These are phyloP conservation scores for Collariella sp. DNA, from an alignment of 495 filamentous ascomycete genomes.

Conservation along the genomic window DNA sequence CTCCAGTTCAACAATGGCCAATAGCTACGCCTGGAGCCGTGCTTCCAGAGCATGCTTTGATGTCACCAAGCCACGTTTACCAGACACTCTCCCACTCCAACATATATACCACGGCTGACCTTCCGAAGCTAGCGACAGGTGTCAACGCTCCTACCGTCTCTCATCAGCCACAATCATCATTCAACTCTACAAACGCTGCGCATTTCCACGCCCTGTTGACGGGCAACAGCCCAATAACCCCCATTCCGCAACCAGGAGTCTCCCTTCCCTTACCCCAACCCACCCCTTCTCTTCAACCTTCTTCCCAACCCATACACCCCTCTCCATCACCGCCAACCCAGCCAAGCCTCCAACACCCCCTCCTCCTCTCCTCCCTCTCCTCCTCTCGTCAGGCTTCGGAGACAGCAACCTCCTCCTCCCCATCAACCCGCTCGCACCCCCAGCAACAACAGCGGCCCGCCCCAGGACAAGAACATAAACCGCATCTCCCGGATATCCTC, in stretches of 20 bases:
- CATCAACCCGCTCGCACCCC: conserved; percentile 8
- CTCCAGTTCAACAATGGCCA: neutral
- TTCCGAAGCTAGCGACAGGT: conserved; percentile 1
- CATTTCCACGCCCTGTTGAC: conserved; percentile 23
- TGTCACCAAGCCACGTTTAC: neutral
- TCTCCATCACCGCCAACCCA: conserved; percentile 22
- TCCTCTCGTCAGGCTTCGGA: conserved; percentile 47
- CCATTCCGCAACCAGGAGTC: conserved; percentile 20
- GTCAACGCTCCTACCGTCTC: neutral
- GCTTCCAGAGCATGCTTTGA: neutral
- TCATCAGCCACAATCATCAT: conserved; percentile 21
- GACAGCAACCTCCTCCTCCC: conserved; percentile 41
- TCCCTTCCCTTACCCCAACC: conserved; percentile 31
- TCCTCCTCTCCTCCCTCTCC: too few species aligned
- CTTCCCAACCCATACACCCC: conserved; percentile 29
- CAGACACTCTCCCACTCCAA: neutral
- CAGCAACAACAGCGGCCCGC: neutral
- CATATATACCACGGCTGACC: neutral
- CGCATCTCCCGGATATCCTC: conserved; percentile 36
- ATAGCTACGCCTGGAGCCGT: neutral
- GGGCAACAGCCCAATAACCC: conserved; percentile 15
- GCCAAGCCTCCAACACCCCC: conserved; percentile 30
- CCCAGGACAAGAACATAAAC: conserved; percentile 13
- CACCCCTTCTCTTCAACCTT: conserved; percentile 30
- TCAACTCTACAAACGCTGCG: conserved; percentile 27